Conservation (phyloP, 2,329 filamentous ascomycete species). For the Ascochyta clinopodiicola region DNA sequence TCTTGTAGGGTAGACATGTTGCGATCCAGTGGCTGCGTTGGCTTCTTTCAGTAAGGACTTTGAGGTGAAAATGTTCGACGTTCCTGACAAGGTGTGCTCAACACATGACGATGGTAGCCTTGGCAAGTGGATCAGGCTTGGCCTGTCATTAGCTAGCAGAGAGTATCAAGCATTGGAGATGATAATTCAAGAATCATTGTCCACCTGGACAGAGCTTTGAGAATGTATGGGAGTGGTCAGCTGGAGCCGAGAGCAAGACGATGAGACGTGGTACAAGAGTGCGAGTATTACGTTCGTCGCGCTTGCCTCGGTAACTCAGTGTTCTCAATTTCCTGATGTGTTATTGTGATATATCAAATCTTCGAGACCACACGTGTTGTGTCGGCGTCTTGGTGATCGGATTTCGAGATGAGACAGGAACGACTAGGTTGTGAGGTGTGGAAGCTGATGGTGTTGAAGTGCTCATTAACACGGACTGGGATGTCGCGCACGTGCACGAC, state of each 20-base stretch:
- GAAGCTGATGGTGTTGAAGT: conserved; percentile 10
- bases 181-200: neutral
- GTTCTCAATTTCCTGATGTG: no score
- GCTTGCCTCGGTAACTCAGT: no score
- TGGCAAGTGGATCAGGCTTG: conserved; percentile 9
- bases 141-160: conserved; percentile 9
- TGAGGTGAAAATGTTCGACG: neutral
- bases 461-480: conserved; percentile 34
- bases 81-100: neutral
- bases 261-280: neutral
- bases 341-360: no score
- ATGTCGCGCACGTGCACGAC: conserved; percentile 31
- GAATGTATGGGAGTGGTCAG: neutral
- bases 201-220: no score
- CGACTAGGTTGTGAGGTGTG: neutral
- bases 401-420: neutral
- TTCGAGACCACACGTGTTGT: no score
- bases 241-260: neutral
- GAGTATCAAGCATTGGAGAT: neutral
- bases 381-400: no score
- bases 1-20: conserved; percentile 22
- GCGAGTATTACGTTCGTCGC: no score
- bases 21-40: neutral
- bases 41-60: no score
- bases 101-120: conserved; percentile 6